Evolutionary conservation across 176 grass and related monocot genomes (phyloP).

Genomic region (Avena insularis): DNA sequence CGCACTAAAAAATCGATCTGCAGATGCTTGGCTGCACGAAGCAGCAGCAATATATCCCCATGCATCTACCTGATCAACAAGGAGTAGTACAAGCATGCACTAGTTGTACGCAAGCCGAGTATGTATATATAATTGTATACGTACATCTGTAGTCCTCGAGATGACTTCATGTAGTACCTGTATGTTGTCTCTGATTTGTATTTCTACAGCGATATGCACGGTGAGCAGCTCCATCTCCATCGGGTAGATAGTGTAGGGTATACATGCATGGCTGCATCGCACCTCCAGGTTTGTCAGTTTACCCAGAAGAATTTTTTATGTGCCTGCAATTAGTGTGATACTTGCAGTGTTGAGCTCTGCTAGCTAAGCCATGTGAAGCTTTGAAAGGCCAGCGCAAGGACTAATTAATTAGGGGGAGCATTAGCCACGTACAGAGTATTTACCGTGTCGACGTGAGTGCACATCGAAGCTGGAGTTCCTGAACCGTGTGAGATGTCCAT

Average conservation of each 20-base stretch:
- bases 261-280: constrained; percentile 26
- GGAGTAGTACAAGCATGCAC: constrained; percentile 42
- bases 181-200: neutral
- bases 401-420: neutral
- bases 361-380: constrained; percentile 53
- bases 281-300: neutral
- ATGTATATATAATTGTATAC: neutral
- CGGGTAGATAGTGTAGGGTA: neutral
- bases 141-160: neutral
- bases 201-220: constrained; percentile 40
- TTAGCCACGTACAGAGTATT: constrained; percentile 8
- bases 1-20: neutral
- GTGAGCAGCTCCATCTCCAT: neutral
- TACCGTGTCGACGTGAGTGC: neutral
- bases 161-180: constrained; percentile 6
- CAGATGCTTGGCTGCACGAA: neutral
- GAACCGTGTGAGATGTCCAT: constrained; percentile 17
- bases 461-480: constrained; percentile 13
- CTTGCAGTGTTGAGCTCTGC: constrained; percentile 33
- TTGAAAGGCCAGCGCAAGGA: constrained; percentile 13
- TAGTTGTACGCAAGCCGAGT: constrained; percentile 28
- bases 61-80: constrained; percentile 21
- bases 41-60: neutral
- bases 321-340: constrained; percentile 31
- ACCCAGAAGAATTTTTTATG: constrained; percentile 23